A percentile compares a stretch with the other conserved stretches of the same genome.
Evolutionary conservation across 139 green algal genomes (phyloP).

Genomic region (Deuterostichococcus epilithicus): DNA sequence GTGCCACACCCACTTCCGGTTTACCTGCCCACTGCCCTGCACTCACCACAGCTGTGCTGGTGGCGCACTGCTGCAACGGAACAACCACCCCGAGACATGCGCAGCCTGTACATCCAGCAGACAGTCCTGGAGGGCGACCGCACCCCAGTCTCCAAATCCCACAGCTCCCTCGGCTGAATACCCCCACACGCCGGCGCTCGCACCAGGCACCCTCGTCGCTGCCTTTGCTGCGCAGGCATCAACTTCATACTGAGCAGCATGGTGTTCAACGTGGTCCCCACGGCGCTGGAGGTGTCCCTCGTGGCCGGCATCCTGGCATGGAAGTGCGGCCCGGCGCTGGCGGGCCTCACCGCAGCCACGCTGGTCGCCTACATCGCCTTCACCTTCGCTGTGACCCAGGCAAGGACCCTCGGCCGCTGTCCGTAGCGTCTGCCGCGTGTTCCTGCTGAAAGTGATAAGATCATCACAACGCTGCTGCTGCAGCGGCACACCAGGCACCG

Average conservation of each 20-base stretch:
- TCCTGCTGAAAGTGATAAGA: neutral
- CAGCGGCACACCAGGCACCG: slow-evolving; percentile 82
- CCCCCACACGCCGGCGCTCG: no score
- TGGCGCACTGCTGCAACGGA: no score
- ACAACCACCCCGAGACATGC: no score
- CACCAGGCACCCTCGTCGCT: no score
- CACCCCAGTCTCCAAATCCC: no score
- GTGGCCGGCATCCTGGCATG: slow-evolving; percentile 80
- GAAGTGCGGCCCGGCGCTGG: slow-evolving; percentile 87
- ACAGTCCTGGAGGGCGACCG: no score
- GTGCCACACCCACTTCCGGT: no score
- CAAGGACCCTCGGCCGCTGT: no score
- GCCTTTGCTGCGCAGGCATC: slow-evolving; percentile 51
- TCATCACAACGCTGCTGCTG: slow-evolving; percentile 1
- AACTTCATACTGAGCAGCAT: slow-evolving; percentile 79
- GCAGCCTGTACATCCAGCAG: no score
- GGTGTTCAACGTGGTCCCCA: slow-evolving; percentile 96
- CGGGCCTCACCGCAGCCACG: slow-evolving; percentile 77
- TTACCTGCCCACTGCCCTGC: no score
- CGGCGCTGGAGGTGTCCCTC: slow-evolving; percentile 81
- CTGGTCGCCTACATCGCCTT: slow-evolving; percentile 84
- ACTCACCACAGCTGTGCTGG: neutral
- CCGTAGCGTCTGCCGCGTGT: neutral
- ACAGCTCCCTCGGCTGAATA: no score
- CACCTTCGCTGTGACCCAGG: slow-evolving; percentile 80